Percentiles rank a stretch among this genome's conserved stretches.
Conservation (phyloP, 805 yeast species). For the Metschnikowia dekortorum region DNA sequence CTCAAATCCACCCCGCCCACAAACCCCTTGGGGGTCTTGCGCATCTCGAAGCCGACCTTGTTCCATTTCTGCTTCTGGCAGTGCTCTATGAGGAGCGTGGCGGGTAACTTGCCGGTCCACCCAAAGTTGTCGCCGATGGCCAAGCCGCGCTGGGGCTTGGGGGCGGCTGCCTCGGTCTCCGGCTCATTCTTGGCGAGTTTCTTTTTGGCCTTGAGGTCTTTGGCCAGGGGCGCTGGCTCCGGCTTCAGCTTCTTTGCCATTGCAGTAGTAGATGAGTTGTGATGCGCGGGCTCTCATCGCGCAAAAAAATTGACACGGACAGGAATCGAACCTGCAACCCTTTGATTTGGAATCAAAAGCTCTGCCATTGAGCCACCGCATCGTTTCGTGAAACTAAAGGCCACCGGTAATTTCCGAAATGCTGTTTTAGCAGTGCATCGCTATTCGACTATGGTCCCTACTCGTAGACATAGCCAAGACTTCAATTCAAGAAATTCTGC, state of each 20-base stretch:
- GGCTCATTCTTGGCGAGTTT: conserved; percentile 5
- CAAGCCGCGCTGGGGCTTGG: conserved; percentile 37
- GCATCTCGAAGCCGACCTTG: conserved; percentile 75
- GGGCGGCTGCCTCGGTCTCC: conserved; percentile 6
- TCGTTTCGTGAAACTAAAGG: background rate
- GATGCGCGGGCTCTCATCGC: background rate
- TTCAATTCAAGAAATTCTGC: too few relatives aligned
- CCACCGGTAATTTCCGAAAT: too few relatives aligned
- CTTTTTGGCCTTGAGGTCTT: conserved; percentile 6
- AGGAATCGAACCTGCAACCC: conserved; percentile 25
- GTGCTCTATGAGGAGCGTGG: conserved; percentile 76
- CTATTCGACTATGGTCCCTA: too few relatives aligned
- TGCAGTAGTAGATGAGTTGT: background rate
- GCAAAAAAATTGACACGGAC: conserved; percentile 17
- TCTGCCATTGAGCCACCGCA: conserved; percentile 25
- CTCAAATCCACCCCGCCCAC: conserved; percentile 61
- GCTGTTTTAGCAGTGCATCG: too few relatives aligned
- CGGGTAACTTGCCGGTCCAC: conserved; percentile 96
- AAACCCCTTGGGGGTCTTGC: conserved; percentile 45
- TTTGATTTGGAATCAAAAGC: conserved; percentile 24
- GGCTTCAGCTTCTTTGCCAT: conserved; percentile 12
- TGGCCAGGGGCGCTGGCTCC: conserved; percentile 3
- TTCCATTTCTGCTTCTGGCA: conserved; percentile 90
- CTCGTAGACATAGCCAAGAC: too few relatives aligned
- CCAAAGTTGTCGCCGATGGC: conserved; percentile 57